Evolutionary conservation across 1,139 yeast genomes (phyloP).

Genomic region (Tardiomyces depauwii): DNA sequence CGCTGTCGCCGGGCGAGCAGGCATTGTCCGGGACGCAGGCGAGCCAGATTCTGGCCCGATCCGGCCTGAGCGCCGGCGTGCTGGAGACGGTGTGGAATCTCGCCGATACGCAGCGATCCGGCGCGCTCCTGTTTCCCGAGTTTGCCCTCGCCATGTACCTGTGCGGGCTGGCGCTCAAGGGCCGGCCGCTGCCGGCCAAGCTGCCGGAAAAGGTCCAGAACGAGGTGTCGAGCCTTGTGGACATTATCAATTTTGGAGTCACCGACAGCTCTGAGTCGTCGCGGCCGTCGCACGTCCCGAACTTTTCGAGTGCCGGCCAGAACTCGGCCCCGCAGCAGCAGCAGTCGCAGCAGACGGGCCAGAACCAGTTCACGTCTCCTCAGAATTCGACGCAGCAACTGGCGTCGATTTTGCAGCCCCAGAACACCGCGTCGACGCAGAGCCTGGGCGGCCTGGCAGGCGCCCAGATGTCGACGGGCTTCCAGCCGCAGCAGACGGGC

Average conservation of each 20-base stretch:
- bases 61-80: conserved; percentile 64
- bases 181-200: conserved; percentile 61
- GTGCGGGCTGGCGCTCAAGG: conserved; percentile 67
- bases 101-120: conserved; percentile 80
- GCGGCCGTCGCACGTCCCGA: background rate
- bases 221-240: conserved; percentile 82
- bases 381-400: conserved; percentile 2
- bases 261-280: conserved; percentile 37
- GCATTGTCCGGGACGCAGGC: conserved; percentile 58
- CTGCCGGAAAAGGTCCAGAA: conserved; percentile 65
- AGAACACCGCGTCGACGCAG: conserved; percentile 25
- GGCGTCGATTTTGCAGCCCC: conserved; percentile 16
- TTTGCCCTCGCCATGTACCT: conserved; percentile 88
- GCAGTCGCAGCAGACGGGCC: background rate
- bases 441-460: conserved; percentile 9
- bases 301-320: conserved; percentile 5
- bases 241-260: conserved; percentile 70
- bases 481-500: conserved; percentile 2
- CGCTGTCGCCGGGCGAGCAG: conserved; percentile 66
- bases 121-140: conserved; percentile 81
- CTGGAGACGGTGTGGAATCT: conserved; percentile 86
- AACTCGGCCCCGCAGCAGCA: background rate
- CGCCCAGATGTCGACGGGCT: no score
- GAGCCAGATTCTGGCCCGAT: conserved; percentile 65
- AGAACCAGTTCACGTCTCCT: background rate